Percentiles rank a stretch among this genome's conserved stretches.
These are phyloP conservation scores for Alternaria incomplexa DNA, from an alignment of 2,329 filamentous ascomycete species.

Conservation along the genomic window DNA sequence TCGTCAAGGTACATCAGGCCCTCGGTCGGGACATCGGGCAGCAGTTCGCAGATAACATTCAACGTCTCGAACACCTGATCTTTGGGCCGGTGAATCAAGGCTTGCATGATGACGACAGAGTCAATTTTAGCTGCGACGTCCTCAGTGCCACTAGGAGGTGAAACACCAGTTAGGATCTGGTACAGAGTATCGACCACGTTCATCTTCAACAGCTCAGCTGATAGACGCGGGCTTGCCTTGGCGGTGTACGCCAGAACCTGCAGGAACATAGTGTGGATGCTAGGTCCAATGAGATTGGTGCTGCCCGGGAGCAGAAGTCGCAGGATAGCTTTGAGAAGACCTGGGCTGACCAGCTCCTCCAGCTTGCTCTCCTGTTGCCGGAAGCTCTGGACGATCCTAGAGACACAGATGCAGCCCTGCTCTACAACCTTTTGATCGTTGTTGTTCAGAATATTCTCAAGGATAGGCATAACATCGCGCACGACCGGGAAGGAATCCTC, in stretches of 20 bases:
- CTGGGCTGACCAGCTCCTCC: conserved; percentile 89
- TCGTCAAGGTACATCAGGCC: conserved; percentile 60
- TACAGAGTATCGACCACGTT: conserved; percentile 97
- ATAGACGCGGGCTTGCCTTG: conserved; percentile 83
- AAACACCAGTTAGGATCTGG: conserved; percentile 95
- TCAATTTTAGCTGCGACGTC: conserved; percentile 87
- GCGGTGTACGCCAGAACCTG: conserved; percentile 90
- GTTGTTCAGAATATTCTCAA: conserved; percentile 87
- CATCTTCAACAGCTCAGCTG: conserved; percentile 91
- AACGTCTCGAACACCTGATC: conserved; percentile 97
- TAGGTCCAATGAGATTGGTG: conserved; percentile 91
- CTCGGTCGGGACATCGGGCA: conserved; percentile 74
- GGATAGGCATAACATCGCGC: conserved; percentile 93
- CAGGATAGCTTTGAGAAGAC: conserved; percentile 82
- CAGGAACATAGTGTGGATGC: conserved; percentile 95
- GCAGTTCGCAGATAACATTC: conserved; percentile 94
- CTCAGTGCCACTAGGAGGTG: conserved; percentile 79
- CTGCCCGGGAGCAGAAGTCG: conserved; percentile 90
- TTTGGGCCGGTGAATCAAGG: conserved; percentile 90
- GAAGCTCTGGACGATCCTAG: conserved; percentile 96
- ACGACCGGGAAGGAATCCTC: conserved; percentile 92
- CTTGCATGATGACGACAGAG: conserved; percentile 98
- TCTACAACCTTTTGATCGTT: conserved; percentile 97
- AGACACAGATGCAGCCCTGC: conserved; percentile 93
- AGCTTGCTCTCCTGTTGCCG: conserved; percentile 85